A percentile compares a stretch with the other conserved stretches of the same genome.
Evolutionary conservation across 306 rosid species (phyloP).

Genomic region (Cicer yamashitae): DNA sequence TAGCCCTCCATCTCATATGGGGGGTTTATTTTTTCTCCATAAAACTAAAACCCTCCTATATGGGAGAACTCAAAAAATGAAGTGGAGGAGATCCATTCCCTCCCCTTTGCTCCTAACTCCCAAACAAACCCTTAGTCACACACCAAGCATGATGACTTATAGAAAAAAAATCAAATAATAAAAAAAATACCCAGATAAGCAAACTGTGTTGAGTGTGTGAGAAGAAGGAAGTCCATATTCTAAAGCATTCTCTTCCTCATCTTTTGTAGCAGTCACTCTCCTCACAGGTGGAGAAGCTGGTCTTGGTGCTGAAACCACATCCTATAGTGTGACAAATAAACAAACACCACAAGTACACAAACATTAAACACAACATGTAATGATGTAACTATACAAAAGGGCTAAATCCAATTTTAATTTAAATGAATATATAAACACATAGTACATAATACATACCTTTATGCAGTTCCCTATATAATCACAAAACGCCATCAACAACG

Average conservation of each 20-base stretch:
- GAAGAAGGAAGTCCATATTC: slow-evolving; percentile 99
- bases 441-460: slow-evolving; percentile 59
- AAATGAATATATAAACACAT: neutral
- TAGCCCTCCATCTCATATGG: too few species aligned
- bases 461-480: slow-evolving; percentile 85
- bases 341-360: slow-evolving; percentile 15
- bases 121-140: neutral
- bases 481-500: slow-evolving; percentile 92
- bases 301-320: slow-evolving; percentile 92
- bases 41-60: too few species aligned
- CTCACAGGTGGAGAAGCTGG: slow-evolving; percentile 89
- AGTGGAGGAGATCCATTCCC: too few species aligned
- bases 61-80: too few species aligned
- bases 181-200: slow-evolving; percentile 84
- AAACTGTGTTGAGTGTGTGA: slow-evolving; percentile 92
- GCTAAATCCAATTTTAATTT: slow-evolving; percentile 14
- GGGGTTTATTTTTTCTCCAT: too few species aligned
- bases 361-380: neutral
- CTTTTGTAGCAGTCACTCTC: slow-evolving; percentile 89
- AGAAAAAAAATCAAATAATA: slow-evolving; percentile 24
- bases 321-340: slow-evolving; percentile 57
- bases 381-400: neutral
- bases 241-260: slow-evolving; percentile 89
- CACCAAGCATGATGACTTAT: slow-evolving; percentile 5
- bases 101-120: too few species aligned